Percentiles rank a stretch among this genome's conserved stretches.
These are phyloP conservation scores for Hemisphaericaspora lyxosophila DNA, from an alignment of 1,139 yeast species.

Conservation along the genomic window DNA sequence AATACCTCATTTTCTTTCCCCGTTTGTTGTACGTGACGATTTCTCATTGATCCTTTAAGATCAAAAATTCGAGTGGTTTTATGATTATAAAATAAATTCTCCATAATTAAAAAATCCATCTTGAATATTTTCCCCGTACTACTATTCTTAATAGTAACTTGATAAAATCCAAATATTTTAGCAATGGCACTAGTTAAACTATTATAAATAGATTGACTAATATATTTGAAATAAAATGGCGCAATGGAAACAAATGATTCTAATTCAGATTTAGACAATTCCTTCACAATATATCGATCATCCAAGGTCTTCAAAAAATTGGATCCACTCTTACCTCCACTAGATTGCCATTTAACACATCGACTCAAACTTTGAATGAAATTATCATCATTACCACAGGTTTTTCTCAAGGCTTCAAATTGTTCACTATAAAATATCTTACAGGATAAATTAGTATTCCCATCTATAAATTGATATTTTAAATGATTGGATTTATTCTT, in stretches of 20 bases:
- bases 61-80: constrained; percentile 88
- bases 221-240: constrained; percentile 93
- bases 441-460: constrained; percentile 79
- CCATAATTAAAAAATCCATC: constrained; percentile 95
- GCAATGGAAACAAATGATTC: constrained; percentile 96
- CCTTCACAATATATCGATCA: constrained; percentile 86
- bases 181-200: constrained; percentile 93
- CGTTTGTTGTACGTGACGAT: constrained; percentile 93
- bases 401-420: constrained; percentile 86
- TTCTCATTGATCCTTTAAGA: constrained; percentile 96
- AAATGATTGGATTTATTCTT: constrained; percentile 86
- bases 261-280: constrained; percentile 80
- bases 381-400: constrained; percentile 74
- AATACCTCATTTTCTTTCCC: constrained; percentile 94
- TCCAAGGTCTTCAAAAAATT: constrained; percentile 90
- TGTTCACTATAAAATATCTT: constrained; percentile 95
- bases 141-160: constrained; percentile 81
- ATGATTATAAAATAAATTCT: constrained; percentile 83
- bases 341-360: constrained; percentile 93
- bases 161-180: constrained; percentile 93
- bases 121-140: constrained; percentile 73
- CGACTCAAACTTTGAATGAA: constrained; percentile 88
- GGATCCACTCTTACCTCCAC: constrained; percentile 96
- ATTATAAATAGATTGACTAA: constrained; percentile 93
- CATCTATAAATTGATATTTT: constrained; percentile 88